phyloP scores from a whole-genome alignment of 148 eudicot species.

The Rhododendron williamsianum region DNA sequence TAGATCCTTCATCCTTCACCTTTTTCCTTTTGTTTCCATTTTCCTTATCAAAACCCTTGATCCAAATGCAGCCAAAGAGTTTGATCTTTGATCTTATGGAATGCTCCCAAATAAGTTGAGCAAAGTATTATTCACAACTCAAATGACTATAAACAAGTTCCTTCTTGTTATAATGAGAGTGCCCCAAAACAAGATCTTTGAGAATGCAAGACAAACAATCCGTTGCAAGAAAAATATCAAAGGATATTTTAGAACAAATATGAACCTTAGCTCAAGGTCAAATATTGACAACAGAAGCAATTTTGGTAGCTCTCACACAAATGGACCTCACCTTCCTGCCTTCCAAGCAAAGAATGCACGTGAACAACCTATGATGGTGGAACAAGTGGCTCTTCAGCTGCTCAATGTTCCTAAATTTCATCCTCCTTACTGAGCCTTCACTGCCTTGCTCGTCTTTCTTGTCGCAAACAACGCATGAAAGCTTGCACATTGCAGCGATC shows the following conservation, averaged over 20 bases:
- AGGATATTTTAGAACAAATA: not conserved
- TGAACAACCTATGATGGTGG: conserved; percentile 51
- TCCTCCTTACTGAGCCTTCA: conserved; percentile 36
- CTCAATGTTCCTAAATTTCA: conserved; percentile 50
- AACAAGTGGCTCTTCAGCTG: conserved; percentile 74
- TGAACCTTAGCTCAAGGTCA: not conserved
- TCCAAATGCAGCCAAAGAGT: not conserved
- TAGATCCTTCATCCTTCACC: not conserved
- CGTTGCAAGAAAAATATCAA: not conserved
- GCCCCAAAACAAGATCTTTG: not conserved
- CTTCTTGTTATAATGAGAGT: not conserved
- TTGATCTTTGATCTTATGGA: not conserved
- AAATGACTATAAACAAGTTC: not conserved
- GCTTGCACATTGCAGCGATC: conserved; percentile 82
- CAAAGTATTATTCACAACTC: not conserved
- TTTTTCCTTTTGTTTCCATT: not conserved
- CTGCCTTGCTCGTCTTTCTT: conserved; percentile 37
- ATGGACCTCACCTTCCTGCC: conserved; percentile 59
- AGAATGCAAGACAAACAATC: conserved; percentile 1
- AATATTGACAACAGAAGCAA: not conserved
- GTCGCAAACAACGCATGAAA: conserved; percentile 74
- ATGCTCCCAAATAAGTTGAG: not conserved
- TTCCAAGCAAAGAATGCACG: conserved; percentile 85
- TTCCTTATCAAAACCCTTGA: not conserved
- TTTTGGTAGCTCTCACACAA: not conserved